Conservation (phyloP, 2,329 filamentous ascomycete genomes). For the Alternaria conjuncta region DNA sequence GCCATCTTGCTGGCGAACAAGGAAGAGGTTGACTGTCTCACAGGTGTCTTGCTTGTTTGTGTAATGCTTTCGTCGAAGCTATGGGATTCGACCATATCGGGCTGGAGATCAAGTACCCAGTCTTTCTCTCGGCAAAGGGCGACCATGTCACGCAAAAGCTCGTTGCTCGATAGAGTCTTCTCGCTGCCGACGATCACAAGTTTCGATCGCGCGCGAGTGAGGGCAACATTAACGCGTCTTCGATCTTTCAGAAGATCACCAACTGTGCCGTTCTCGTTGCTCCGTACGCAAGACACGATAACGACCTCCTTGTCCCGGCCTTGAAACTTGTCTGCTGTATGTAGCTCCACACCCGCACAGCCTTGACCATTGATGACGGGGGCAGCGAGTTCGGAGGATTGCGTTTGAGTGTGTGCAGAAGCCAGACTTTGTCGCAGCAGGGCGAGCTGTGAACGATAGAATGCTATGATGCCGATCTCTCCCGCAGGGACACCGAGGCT, state of each 20-base stretch:
- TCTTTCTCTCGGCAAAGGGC: conserved; percentile 74
- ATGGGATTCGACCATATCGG: conserved; percentile 70
- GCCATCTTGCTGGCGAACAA: not conserved
- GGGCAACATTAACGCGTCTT: conserved; percentile 92
- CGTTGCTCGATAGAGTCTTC: conserved; percentile 71
- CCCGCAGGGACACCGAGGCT: conserved; percentile 73
- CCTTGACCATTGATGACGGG: conserved; percentile 17
- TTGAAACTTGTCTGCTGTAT: conserved; percentile 96
- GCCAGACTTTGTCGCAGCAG: conserved; percentile 77
- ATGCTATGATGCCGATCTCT: conserved; percentile 93
- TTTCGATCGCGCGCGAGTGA: conserved; percentile 92
- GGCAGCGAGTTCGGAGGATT: conserved; percentile 52
- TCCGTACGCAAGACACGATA: conserved; percentile 84
- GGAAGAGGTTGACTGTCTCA: not conserved
- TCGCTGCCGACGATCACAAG: conserved; percentile 85
- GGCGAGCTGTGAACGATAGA: conserved; percentile 91
- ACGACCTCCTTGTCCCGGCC: conserved; percentile 95
- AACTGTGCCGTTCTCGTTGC: conserved; percentile 81
- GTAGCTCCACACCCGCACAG: conserved; percentile 75
- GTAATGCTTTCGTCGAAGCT: conserved; percentile 66
- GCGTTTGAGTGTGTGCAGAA: conserved; percentile 52
- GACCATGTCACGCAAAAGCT: conserved; percentile 79
- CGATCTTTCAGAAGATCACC: conserved; percentile 91
- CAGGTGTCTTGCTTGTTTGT: conserved; percentile 28
- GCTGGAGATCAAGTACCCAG: conserved; percentile 81